Conservation (phyloP, 2,329 filamentous ascomycete species). For the Geosmithia putterillii region DNA sequence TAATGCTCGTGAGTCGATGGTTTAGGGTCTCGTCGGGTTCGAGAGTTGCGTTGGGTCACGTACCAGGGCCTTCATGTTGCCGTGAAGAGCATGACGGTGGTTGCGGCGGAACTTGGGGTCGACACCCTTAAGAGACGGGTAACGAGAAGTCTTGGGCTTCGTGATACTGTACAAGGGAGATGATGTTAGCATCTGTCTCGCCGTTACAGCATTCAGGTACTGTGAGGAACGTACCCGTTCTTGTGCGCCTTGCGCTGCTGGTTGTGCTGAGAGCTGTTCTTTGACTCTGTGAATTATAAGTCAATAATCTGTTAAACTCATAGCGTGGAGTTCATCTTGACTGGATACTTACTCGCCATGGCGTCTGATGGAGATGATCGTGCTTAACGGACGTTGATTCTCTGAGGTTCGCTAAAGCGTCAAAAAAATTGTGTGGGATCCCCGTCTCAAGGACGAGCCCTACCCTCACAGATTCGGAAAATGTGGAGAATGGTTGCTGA, state of each 20-base stretch:
- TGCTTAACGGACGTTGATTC: constrained; percentile 1
- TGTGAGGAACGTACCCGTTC: constrained; percentile 63
- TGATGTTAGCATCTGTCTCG: background rate
- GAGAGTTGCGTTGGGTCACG: constrained; percentile 20
- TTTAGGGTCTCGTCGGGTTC: background rate
- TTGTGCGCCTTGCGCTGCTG: constrained; percentile 97
- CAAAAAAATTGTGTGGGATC: constrained; percentile 14
- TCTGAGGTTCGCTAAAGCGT: constrained; percentile 2
- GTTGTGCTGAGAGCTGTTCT: constrained; percentile 99
- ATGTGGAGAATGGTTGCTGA: background rate
- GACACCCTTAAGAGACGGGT: constrained; percentile 96
- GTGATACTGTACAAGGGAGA: constrained; percentile 65
- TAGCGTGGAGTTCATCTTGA: background rate
- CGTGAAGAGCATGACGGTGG: constrained; percentile 99
- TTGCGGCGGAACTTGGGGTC: constrained; percentile 99
- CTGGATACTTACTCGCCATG: constrained; percentile 26
- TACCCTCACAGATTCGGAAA: background rate
- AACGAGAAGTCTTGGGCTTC: constrained; percentile 99
- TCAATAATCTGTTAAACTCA: background rate
- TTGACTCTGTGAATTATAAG: constrained; percentile 59
- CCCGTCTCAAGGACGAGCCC: background rate
- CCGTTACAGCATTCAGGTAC: background rate
- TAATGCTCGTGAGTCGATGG: constrained; percentile 1
- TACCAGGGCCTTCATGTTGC: constrained; percentile 96
- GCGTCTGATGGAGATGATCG: constrained; percentile 16